These are phyloP conservation scores for Closterium sp. DNA, from an alignment of 139 green algal genomes.

Conservation along the genomic window DNA sequence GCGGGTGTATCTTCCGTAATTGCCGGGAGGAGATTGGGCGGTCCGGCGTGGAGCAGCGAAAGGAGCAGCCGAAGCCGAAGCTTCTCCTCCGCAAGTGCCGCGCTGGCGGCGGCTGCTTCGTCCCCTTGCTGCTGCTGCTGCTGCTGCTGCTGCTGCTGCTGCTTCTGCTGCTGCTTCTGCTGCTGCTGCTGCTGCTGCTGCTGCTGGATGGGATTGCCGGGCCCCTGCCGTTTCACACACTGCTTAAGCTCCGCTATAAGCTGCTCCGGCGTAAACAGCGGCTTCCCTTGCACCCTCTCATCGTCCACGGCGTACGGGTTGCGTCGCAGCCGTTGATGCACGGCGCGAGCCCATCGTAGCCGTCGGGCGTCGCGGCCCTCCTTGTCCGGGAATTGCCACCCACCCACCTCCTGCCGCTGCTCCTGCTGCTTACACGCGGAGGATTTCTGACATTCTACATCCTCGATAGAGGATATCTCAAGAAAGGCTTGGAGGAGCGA, in stretches of 20 bases:
- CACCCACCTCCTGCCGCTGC: neutral
- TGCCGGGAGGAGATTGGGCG: neutral
- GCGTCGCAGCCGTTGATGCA: neutral
- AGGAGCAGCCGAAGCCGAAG: neutral
- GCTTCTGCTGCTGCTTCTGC: neutral
- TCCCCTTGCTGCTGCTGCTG: neutral
- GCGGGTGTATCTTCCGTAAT: neutral
- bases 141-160: neutral
- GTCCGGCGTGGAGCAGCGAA: neutral
- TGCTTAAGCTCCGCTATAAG: neutral
- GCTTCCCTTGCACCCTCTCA: neutral
- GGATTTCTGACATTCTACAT: neutral
- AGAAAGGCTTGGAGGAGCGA: neutral
- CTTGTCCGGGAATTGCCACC: neutral
- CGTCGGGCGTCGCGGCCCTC: neutral
- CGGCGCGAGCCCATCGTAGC: neutral
- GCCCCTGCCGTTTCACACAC: neutral
- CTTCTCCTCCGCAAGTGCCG: neutral
- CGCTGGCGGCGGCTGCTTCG: neutral
- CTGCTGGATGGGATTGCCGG: neutral
- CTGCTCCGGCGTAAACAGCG: neutral
- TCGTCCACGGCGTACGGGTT: neutral
- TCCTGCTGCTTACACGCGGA: neutral
- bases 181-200: neutral
- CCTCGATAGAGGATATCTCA: neutral